Percentiles rank a stretch among this genome's conserved stretches.
Evolutionary conservation across 2,329 filamentous ascomycete genomes (phyloP).

Genomic region (Ophiobolus disseminans): DNA sequence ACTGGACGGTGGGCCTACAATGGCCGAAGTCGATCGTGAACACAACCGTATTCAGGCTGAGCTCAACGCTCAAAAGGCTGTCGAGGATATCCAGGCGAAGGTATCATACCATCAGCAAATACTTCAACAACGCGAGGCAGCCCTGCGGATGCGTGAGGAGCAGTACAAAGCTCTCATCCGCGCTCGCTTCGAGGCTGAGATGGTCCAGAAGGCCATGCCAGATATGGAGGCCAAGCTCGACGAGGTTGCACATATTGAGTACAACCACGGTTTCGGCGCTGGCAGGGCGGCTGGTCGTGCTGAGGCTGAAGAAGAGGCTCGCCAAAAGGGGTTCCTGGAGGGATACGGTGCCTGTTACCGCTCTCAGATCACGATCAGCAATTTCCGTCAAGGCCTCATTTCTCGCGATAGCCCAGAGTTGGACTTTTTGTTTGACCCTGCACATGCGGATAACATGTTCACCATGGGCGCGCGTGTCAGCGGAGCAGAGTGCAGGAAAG

Average conservation of each 20-base stretch:
- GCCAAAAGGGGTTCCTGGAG: slow-evolving; percentile 16
- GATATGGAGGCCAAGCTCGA: slow-evolving; percentile 3
- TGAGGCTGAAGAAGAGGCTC: not conserved
- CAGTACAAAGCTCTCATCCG: slow-evolving; percentile 21
- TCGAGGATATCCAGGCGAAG: slow-evolving; percentile 9
- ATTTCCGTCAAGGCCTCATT: slow-evolving; percentile 22
- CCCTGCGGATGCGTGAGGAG: slow-evolving; percentile 26
- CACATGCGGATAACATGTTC: slow-evolving; percentile 22
- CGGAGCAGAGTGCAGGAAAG: not conserved
- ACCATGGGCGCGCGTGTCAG: slow-evolving; percentile 18
- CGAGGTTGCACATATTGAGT: slow-evolving; percentile 11
- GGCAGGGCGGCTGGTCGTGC: slow-evolving; percentile 9
- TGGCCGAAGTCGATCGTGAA: slow-evolving; percentile 15
- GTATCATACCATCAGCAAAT: slow-evolving; percentile 11
- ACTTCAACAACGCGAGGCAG: slow-evolving; percentile 17
- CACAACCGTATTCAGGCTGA: slow-evolving; percentile 11
- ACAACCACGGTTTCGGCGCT: slow-evolving; percentile 14
- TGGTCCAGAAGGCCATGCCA: not conserved
- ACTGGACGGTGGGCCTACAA: slow-evolving; percentile 10
- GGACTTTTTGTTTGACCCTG: slow-evolving; percentile 26
- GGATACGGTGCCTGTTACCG: slow-evolving; percentile 27
- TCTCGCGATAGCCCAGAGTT: slow-evolving; percentile 23
- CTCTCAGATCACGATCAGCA: slow-evolving; percentile 12
- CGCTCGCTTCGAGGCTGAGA: slow-evolving; percentile 11
- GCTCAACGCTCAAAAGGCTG: slow-evolving; percentile 2